Evolutionary conservation across 1,284 basidiomycete genomes (phyloP).

Genomic region (Heimioporus punctisporus): DNA sequence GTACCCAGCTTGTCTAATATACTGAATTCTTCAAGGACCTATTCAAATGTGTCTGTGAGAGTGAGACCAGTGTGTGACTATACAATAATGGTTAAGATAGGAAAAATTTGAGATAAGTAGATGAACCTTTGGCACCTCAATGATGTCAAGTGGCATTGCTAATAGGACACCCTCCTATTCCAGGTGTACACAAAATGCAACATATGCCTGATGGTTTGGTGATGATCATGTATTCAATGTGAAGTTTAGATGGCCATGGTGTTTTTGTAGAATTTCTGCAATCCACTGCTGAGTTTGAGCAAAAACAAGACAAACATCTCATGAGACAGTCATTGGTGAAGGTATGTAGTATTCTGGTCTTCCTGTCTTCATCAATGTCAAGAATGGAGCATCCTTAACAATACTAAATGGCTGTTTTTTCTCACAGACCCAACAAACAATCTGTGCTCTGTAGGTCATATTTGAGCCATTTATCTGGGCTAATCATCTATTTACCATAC

Average conservation of each 20-base stretch:
- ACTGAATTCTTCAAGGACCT: background rate
- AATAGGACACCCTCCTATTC: background rate
- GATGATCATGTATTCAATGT: background rate
- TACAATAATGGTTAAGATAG: background rate
- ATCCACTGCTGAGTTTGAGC: background rate
- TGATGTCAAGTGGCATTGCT: background rate
- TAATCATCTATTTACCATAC: too few relatives aligned
- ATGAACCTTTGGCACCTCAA: constrained; percentile 5
- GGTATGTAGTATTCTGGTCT: constrained; percentile 3
- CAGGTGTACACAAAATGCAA: background rate
- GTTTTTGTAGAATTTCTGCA: background rate
- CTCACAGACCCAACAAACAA: constrained; percentile 4
- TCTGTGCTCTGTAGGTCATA: background rate
- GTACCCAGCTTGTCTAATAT: background rate
- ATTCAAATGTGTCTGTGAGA: background rate
- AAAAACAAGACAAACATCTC: constrained; percentile 3
- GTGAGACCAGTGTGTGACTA: constrained; percentile 3
- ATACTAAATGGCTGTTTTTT: constrained; percentile 3
- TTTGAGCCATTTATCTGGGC: background rate
- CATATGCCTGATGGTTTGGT: background rate
- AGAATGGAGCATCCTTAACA: background rate
- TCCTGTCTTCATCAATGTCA: constrained; percentile 9
- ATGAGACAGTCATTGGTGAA: background rate
- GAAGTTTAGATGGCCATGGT: background rate
- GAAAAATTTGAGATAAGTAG: background rate